A percentile compares a stretch with the other conserved stretches of the same genome.
phyloP scores from a whole-genome alignment of 2,329 filamentous ascomycete genomes.

The Verticillium tricorpus region DNA sequence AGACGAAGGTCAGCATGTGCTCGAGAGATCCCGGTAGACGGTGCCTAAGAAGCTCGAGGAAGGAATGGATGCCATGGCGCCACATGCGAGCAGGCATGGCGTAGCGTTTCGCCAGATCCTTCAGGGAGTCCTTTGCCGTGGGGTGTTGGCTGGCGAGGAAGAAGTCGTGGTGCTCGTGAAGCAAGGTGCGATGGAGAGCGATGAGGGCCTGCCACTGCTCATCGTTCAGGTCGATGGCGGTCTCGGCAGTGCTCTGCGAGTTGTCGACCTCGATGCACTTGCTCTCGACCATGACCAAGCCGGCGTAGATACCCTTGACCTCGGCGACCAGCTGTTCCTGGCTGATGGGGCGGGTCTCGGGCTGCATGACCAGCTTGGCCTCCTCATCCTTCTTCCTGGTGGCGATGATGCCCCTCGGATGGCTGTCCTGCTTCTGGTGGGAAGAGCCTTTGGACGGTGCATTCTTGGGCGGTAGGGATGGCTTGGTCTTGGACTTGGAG shows the following conservation, averaged over 20 bases:
- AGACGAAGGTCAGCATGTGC: constrained; percentile 89
- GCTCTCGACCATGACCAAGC: constrained; percentile 78
- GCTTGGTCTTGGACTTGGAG: too few relatives aligned
- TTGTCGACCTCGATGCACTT: constrained; percentile 81
- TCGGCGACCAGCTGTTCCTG: constrained; percentile 77
- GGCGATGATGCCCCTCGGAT: background rate
- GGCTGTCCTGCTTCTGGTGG: background rate
- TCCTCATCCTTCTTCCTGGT: background rate
- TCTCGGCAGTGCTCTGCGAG: constrained; percentile 7
- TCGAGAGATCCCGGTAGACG: constrained; percentile 73
- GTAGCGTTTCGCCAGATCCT: constrained; percentile 71
- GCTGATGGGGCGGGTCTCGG: constrained; percentile 64
- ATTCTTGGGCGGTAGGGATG: too few relatives aligned
- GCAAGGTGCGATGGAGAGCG: constrained; percentile 70
- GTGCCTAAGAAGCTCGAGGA: constrained; percentile 71
- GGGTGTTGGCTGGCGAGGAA: constrained; percentile 87
- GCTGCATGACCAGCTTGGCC: constrained; percentile 35
- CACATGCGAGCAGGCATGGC: constrained; percentile 93
- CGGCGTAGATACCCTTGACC: constrained; percentile 79
- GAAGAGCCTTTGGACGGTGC: background rate
- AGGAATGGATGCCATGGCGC: constrained; percentile 85
- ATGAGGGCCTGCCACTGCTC: constrained; percentile 85
- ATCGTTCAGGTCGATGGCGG: constrained; percentile 38
- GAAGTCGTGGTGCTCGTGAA: constrained; percentile 83
- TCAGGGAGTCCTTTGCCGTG: constrained; percentile 63